Evolutionary conservation across 805 yeast species (phyloP).

Genomic region (Teunomyces tritomae): DNA sequence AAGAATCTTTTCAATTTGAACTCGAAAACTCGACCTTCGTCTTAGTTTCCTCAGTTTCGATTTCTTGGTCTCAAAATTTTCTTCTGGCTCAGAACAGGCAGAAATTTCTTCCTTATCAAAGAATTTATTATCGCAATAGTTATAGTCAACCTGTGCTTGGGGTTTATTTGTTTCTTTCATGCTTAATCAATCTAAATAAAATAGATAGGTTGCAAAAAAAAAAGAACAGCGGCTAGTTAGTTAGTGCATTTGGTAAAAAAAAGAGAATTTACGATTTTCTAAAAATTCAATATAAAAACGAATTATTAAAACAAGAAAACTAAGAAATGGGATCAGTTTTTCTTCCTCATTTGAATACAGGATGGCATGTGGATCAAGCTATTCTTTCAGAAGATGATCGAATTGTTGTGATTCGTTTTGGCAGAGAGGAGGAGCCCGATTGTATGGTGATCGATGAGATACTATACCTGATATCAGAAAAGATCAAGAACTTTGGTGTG

Average conservation of each 20-base stretch:
- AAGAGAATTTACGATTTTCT: background rate
- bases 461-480: slow-evolving; percentile 74
- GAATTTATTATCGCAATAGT: background rate
- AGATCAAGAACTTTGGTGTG: slow-evolving; percentile 82
- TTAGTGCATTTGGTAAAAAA: background rate
- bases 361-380: slow-evolving; percentile 99
- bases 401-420: slow-evolving; percentile 85
- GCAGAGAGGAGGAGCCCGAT: slow-evolving; percentile 69
- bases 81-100: background rate
- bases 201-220: slow-evolving; percentile 2
- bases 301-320: background rate
- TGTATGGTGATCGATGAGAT: slow-evolving; percentile 92
- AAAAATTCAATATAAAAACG: background rate
- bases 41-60: background rate
- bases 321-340: slow-evolving; percentile 71
- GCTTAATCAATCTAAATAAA: background rate
- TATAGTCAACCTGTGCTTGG: background rate
- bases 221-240: background rate
- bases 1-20: background rate
- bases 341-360: slow-evolving; percentile 75
- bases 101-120: background rate
- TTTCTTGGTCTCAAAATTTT: background rate
- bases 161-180: background rate
- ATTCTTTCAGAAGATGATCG: slow-evolving; percentile 87
- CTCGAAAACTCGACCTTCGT: slow-evolving; percentile 1